Base-by-base conservation (phyloP, 352 stramenopile genomes). In the Globisporangium echinulatum region DNA sequence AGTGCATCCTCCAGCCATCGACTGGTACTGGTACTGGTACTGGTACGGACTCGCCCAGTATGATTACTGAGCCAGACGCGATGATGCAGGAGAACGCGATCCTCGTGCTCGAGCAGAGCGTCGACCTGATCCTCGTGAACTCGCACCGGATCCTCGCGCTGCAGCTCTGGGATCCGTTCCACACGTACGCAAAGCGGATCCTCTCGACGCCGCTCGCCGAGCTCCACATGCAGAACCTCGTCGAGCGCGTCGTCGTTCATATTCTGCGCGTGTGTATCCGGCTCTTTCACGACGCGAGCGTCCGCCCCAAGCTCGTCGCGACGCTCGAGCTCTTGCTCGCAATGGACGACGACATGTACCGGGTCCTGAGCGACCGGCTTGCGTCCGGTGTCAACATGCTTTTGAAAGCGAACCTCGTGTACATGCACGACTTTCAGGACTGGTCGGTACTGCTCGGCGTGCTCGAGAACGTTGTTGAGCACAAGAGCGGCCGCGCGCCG, bases 21-120 rank as follows among this genome's bases (percentile, higher is more conserved):
- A 33, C 25, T 33, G 25, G 25, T 33, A 3, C 25, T 33, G 25
- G 8, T 14, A 25, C 48, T 3, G 25, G 25, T 33, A 3, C 25
- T 3, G 25, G 8, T 14, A 25, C 48, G 33, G 15, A 11, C 2
- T 17, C 43, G 43, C n/a, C 46, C 7, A 9, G 5, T 9, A 9
- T n/a, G 46, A 33, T 5, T 8, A 25, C 46, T 2, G 40, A 8
- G 11, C 40, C 40, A 44, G 40, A 44, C 40, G 77, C 79, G 7
- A 94, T 94, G 85, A 88, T 92, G 75, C 85, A 94, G 61, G 85
- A 94, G 55, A 92, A 95, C 19, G 85, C 85, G 9, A 95, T 95
- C 42, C 62, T 95, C n/a, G 83, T 91, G 57, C 71, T 93, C 15
- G 85, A 95, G 62, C 67, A 90, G 13, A 90, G 82, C 58, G 83